phyloP scores from a whole-genome alignment of 805 yeast genomes.

The Barnettozyma populi region DNA sequence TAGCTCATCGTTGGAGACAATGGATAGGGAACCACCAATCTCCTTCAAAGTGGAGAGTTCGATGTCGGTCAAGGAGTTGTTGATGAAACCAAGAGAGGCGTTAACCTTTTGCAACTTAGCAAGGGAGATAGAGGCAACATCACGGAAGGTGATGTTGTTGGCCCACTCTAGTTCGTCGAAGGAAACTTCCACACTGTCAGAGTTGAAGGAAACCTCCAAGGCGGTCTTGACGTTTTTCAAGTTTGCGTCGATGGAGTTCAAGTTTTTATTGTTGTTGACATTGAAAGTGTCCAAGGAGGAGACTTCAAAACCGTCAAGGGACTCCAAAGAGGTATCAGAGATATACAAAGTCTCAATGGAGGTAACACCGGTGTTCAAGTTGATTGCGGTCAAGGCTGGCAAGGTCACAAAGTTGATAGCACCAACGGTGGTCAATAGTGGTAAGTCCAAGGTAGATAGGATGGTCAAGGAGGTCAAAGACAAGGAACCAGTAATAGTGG shows the following conservation, averaged over 20 bases:
- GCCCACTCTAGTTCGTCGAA: slow-evolving; percentile 78
- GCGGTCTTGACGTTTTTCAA: slow-evolving; percentile 69
- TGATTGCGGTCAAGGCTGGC: slow-evolving; percentile 71
- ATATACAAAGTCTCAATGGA: slow-evolving; percentile 65
- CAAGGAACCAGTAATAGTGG: slow-evolving; percentile 69
- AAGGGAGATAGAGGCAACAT: slow-evolving; percentile 68
- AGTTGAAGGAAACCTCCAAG: slow-evolving; percentile 80
- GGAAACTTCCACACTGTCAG: slow-evolving; percentile 63
- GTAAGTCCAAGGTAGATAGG: slow-evolving; percentile 65
- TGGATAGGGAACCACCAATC: slow-evolving; percentile 78
- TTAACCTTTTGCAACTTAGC: slow-evolving; percentile 64
- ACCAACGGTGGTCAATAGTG: slow-evolving; percentile 77
- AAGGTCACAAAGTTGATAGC: slow-evolving; percentile 74
- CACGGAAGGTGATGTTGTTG: slow-evolving; percentile 81
- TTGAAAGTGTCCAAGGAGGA: slow-evolving; percentile 48
- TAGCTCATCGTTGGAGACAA: slow-evolving; percentile 70
- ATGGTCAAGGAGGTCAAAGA: slow-evolving; percentile 57
- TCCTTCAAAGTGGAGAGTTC: slow-evolving; percentile 48
- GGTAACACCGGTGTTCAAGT: slow-evolving; percentile 66
- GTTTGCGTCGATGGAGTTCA: slow-evolving; percentile 65
- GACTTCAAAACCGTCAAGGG: slow-evolving; percentile 62
- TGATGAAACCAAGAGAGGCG: slow-evolving; percentile 76
- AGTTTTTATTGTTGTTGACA: slow-evolving; percentile 86
- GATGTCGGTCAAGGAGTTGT: slow-evolving; percentile 58
- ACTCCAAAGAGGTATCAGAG: slow-evolving; percentile 67